Evolutionary conservation across 768 basidiomycete genomes (phyloP), one percentile per base, ranked within the genome.

Genomic region (Mycena indigotica): DNA sequence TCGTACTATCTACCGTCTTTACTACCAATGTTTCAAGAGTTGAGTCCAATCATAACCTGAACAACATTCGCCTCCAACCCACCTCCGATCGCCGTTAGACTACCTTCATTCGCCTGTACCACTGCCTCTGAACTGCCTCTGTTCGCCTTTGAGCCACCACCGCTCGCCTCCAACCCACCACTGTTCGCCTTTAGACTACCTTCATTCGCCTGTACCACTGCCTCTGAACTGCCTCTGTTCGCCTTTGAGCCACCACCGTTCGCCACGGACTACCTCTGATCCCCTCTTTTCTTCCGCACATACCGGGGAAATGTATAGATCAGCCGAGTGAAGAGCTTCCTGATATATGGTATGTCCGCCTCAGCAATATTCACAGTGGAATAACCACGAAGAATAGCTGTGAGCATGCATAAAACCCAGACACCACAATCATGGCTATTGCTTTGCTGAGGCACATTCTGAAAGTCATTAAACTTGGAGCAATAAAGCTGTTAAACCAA

Each of bases 341-440:
- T 16, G 12, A 46, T 23, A 10, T 24, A 21, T 15, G 44, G 44
- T 12, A 46, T 46, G 10, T 46, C 8, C 23, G 10, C 13, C 23
- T 46, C 44, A 10, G 8, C 8, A 12, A 46, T 16, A 10, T 23
- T 46, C 16, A 24, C 23, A 24, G 12, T 23, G 19, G 44, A 46
- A 56, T 54, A 17, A 46, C 55, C 53, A 40, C 38, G 26, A 26
- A 56, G 12, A 46, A 57, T 23, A n/a, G 52, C 52, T 40, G 45
- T 55, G 5, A 65, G 59, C 15, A 45, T 26, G 21, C 61, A 50
- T 29, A 61, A 30, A 25, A 64, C 61, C 60, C 62, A 64, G 24
- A 64, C 26, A 28, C 62, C 62, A 41, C 62, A 61, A 39, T 64
- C 61, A 35, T 57, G 52, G 28, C 29, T 23, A 23, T 64, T 64